Conservation (phyloP, 345 rosid genomes). For the Xanthoceras sorbifolium region DNA sequence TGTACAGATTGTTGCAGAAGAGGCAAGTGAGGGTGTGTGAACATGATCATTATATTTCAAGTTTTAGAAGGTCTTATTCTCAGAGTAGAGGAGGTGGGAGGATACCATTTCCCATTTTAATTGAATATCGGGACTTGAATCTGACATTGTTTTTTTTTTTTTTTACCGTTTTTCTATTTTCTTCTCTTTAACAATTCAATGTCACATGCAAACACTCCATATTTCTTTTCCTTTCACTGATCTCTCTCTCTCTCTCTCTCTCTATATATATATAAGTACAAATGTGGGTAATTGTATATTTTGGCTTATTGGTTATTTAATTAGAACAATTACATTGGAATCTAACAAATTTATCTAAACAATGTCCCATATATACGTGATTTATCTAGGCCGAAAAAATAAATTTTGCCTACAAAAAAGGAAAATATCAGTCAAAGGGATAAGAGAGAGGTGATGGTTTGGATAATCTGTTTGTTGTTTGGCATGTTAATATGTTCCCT, state of each 20-base stretch:
- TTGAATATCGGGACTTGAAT: constrained; percentile 40
- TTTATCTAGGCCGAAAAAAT: too few species aligned
- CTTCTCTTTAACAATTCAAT: constrained; percentile 1
- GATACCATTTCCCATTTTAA: constrained; percentile 31
- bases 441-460: too few species aligned
- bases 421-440: too few species aligned
- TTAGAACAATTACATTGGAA: neutral
- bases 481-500: too few species aligned
- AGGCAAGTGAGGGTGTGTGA: constrained; percentile 5
- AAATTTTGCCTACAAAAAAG: too few species aligned
- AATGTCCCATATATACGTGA: neutral
- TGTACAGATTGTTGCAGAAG: constrained; percentile 29
- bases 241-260: neutral
- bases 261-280: neutral
- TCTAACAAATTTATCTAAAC: neutral
- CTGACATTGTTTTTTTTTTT: constrained; percentile 31
- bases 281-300: neutral
- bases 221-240: neutral
- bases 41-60: constrained; percentile 9
- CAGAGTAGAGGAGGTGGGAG: neutral
- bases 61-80: constrained; percentile 32
- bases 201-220: constrained; percentile 27
- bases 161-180: constrained; percentile 18
- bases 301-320: constrained; percentile 2
- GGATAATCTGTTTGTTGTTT: too few species aligned